These are phyloP conservation scores for Kuraishia hungarica DNA, from an alignment of 805 yeast genomes.

Conservation along the genomic window DNA sequence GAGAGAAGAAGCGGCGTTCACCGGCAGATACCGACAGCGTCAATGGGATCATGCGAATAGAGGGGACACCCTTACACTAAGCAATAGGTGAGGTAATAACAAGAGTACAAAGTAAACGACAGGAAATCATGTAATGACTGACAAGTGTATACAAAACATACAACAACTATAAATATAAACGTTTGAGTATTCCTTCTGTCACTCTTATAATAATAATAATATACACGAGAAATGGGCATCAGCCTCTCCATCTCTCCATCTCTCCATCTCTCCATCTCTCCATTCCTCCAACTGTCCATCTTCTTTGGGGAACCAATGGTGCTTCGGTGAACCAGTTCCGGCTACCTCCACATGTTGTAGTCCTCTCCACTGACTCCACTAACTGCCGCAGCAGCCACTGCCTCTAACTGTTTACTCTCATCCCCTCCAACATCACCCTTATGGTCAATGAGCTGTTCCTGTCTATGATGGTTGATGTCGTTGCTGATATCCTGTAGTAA, in stretches of 20 bases:
- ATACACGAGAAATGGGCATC: neutral
- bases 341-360: constrained; percentile 4
- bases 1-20: too few species aligned
- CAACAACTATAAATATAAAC: neutral
- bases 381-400: constrained; percentile 3
- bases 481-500: constrained; percentile 10
- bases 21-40: too few species aligned
- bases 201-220: neutral
- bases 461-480: constrained; percentile 2
- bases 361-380: neutral
- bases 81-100: too few species aligned
- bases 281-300: neutral
- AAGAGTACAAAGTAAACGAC: too few species aligned
- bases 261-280: neutral
- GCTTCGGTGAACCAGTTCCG: too few species aligned
- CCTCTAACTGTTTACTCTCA: constrained; percentile 1
- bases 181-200: neutral
- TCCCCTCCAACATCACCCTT: neutral
- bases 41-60: too few species aligned
- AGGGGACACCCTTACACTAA: too few species aligned
- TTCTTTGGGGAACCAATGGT: too few species aligned
- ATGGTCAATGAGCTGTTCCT: neutral
- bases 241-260: neutral
- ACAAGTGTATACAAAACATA: neutral
- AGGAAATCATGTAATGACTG: neutral